Percentiles rank a stretch among this genome's conserved stretches.
phyloP scores from a whole-genome alignment of 2,329 filamentous ascomycete genomes.

The Podosphaera fusca region DNA sequence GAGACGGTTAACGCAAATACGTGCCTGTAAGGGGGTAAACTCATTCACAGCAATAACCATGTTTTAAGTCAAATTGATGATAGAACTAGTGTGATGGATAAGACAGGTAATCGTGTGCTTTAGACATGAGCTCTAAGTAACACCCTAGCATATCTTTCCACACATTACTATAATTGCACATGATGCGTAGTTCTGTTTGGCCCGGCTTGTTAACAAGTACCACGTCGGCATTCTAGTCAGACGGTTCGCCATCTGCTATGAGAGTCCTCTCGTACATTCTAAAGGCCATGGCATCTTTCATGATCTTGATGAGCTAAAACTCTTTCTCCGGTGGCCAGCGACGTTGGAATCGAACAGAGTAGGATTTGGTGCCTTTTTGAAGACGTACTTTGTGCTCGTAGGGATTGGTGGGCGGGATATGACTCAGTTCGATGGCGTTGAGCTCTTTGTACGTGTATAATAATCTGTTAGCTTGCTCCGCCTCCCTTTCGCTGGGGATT shows the following conservation, averaged over 20 bases:
- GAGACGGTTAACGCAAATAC: neutral
- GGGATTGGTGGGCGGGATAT: neutral
- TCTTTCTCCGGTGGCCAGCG: constrained; percentile 1
- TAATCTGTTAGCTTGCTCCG: neutral
- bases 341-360: neutral
- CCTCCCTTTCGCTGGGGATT: neutral
- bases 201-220: neutral
- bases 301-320: neutral
- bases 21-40: neutral
- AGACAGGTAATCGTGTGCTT: constrained; percentile 1
- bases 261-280: neutral
- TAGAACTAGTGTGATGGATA: neutral
- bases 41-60: constrained; percentile 1
- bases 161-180: constrained; percentile 2
- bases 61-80: constrained; percentile 1
- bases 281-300: neutral
- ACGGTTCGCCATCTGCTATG: no score
- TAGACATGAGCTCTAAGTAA: neutral
- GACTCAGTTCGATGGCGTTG: neutral
- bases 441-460: constrained; percentile 2
- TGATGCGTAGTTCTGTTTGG: neutral
- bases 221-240: neutral
- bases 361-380: neutral
- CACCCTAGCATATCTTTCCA: neutral
- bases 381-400: neutral